A percentile compares a stretch with the other conserved stretches of the same genome.
Conservation (phyloP, 2,329 filamentous ascomycete genomes). For the Laburnicola sp. region DNA sequence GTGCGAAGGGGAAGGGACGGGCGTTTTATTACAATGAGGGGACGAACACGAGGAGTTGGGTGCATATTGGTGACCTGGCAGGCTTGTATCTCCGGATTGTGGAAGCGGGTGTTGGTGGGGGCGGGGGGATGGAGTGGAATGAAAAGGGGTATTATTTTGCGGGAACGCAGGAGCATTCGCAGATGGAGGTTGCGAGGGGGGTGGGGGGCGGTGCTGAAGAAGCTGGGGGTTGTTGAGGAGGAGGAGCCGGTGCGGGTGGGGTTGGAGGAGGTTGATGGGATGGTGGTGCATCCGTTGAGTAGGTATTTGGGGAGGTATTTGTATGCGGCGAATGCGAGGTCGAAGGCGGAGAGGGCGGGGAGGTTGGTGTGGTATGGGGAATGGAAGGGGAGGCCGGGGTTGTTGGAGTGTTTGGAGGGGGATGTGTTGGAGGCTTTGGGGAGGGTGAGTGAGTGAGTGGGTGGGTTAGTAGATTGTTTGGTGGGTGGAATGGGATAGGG, state of each 20-base stretch:
- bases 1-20: constrained; percentile 47
- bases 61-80: constrained; percentile 64
- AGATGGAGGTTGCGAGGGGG: constrained; percentile 30
- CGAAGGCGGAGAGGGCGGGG: constrained; percentile 56
- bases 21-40: constrained; percentile 58
- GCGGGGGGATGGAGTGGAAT: constrained; percentile 60
- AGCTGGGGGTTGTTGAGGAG: constrained; percentile 25
- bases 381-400: constrained; percentile 48
- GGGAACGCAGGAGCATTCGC: constrained; percentile 40
- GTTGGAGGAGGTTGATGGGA: constrained; percentile 31
- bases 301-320: constrained; percentile 38
- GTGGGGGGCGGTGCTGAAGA: constrained; percentile 33
- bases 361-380: constrained; percentile 57
- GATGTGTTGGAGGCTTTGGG: constrained; percentile 28
- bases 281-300: constrained; percentile 22
- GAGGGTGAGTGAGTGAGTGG: neutral
- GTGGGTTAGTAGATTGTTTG: no score
- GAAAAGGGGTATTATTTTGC: constrained; percentile 55
- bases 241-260: constrained; percentile 27
- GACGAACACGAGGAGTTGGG: constrained; percentile 56
- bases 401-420: constrained; percentile 50
- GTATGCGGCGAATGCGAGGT: constrained; percentile 58
- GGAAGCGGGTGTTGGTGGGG: constrained; percentile 53
- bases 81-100: constrained; percentile 57
- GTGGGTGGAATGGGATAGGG: no score